Evolutionary conservation across 805 yeast genomes (phyloP), one percentile per base, ranked within the genome.

Genomic region (Starmera quercuum): DNA sequence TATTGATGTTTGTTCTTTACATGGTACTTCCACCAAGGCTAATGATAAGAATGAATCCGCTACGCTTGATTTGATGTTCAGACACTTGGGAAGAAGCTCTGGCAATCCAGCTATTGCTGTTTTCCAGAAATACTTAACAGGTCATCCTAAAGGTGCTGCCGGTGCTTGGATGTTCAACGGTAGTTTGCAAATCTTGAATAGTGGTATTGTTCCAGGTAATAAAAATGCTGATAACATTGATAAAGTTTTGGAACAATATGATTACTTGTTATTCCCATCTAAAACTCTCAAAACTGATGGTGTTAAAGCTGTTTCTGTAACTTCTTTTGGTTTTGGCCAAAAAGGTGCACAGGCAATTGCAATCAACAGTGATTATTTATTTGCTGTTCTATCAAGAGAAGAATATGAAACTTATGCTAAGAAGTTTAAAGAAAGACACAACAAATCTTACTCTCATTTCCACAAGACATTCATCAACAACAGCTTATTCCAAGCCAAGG

Each of bases 121-220:
- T 36, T 90, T 94, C 95, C 99, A 92, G 68, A 92, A 92, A 67
- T 92, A 75, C 78, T 76, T 92, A 57, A 92, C 99, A 52, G 99
- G 99, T 67, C 99, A 92, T 72, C 98, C 98, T 53, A 92, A 92
- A 83, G 99, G 99, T 76, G 98, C 98, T 52, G 99, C 99, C 38
- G 99, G 97, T 74, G 97, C 99, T 38, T 92, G 98, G 98, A 92
- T 92, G 98, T 68, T 92, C 75, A 94, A 92, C 64, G 99, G 99
- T 65, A 95, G 86, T 37, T 68, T 92, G 48, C 99, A 92, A 71
- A 79, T 88, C 48, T 71, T 92, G 60, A 83, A 85, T 68, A 62
- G 83, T 53, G 97, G 98, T 64, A 55, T 88, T 53, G 95, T 92
- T 49, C 98, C 98, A 49, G 99, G 99, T 62, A 92, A 92, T 75